Evolutionary conservation across 106 monocot genomes (phyloP).

Genomic region (Apostasia ramifera): DNA sequence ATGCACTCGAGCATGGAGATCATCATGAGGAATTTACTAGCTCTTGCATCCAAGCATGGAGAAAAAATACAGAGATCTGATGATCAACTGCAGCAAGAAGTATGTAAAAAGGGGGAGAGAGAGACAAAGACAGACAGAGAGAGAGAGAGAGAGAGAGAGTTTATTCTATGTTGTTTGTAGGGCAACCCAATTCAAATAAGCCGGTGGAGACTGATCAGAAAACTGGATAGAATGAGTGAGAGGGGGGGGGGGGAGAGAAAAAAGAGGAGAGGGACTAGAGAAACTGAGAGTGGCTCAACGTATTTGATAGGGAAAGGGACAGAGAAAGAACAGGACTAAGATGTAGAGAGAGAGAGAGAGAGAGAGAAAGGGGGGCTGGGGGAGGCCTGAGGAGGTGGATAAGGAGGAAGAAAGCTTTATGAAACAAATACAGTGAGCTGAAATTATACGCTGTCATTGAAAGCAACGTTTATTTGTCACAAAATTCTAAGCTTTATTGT

Average conservation of each 20-base stretch:
- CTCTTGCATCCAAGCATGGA: no score
- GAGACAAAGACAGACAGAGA: slow-evolving; percentile 6
- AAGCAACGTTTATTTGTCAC: slow-evolving; percentile 14
- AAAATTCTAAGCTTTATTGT: no score
- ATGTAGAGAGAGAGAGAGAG: slow-evolving; percentile 9
- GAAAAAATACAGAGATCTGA: no score
- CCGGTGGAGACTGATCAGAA: no score
- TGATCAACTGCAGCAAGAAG: not conserved
- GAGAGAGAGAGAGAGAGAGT: not conserved
- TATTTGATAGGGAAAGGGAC: not conserved
- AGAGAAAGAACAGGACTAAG: not conserved
- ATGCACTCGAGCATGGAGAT: no score
- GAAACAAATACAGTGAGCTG: slow-evolving; percentile 27
- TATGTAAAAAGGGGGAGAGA: not conserved
- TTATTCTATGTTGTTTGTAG: no score
- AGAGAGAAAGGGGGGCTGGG: slow-evolving; percentile 3
- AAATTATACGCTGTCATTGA: slow-evolving; percentile 12
- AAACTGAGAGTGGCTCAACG: not conserved
- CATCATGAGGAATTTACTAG: no score
- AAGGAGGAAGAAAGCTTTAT: slow-evolving; percentile 24
- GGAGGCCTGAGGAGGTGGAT: slow-evolving; percentile 9
- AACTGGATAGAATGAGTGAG: no score
- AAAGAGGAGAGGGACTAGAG: not conserved
- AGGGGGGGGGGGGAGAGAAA: not conserved
- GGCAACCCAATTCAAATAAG: no score